Base-by-base conservation (phyloP, 1,139 yeast species). In the Candida neerlandica region DNA sequence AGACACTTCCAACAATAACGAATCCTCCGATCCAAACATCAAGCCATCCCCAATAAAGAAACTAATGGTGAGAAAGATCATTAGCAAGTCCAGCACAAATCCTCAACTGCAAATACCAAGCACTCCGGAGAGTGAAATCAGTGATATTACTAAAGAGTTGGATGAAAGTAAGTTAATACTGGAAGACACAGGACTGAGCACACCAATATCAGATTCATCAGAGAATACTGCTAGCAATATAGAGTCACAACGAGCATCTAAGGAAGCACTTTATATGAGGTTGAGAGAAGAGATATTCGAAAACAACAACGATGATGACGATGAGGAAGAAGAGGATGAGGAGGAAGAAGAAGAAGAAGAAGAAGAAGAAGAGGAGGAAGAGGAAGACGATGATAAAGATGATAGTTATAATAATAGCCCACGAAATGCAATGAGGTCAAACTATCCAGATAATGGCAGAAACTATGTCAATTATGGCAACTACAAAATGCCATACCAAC, bases 271-370 rank as follows among this genome's bases (percentile, higher is more conserved):
- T 19, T 77, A 78, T 56, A 69, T 69, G 57, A 70, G 69, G 55
- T 71, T 77, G 10, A 62, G 83, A 43, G 79, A 77, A 29, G 65
- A 77, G 47, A 78, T 78, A 10, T 78, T 78, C 58, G 61, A 63
- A 21, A 57, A 57, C 15, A 64, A 59, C 14, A 64, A 60, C n/a
- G 66, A 61, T 5, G 69, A 68, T 21, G 65, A 56, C 2, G 63
- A 59, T 1, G 70, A 61, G 5, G 65, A 60, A 4, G 67, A 61
- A 10, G 66, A 58, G 2, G 66, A 65, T 2, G 65, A 61, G 2
- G 70, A 62, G 1, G 64, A 59, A 3, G 66, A 56, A 4, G 65
- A 60, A 1, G 53, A 55, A 4, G 57, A 54, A 15, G 55, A 52
- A 9, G 47, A 49, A 14, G 51, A 47, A 11, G 48, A 50, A 11